phyloP scores from a whole-genome alignment of 345 rosid species.

The Angophora floribunda region DNA sequence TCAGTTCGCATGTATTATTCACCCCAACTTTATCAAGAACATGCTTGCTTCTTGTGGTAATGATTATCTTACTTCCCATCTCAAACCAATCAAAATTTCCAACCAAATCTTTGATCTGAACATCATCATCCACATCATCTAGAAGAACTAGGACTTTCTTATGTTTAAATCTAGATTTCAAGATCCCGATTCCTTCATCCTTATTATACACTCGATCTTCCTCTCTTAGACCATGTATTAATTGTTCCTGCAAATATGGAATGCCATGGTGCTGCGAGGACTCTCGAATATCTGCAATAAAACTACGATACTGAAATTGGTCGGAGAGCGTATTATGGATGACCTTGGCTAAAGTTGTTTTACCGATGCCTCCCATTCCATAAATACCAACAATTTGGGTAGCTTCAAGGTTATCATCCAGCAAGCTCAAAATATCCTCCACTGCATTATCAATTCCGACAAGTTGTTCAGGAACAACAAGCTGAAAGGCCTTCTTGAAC shows the following conservation, averaged over 20 bases:
- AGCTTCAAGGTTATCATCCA: background rate
- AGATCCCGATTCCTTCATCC: background rate
- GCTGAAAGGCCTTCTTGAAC: background rate
- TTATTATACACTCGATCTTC: rapidly evolving
- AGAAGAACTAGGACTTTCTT: background rate
- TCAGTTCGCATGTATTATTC: background rate
- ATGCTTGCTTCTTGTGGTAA: background rate
- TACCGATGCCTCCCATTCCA: background rate
- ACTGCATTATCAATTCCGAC: background rate
- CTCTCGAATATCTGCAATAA: background rate
- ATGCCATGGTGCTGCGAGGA: background rate
- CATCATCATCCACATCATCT: background rate
- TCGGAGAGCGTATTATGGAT: background rate
- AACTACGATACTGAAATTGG: background rate
- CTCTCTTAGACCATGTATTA: background rate
- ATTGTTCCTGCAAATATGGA: background rate
- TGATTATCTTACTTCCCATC: background rate
- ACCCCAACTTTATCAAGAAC: background rate
- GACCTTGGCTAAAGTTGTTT: background rate
- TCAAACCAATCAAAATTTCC: background rate
- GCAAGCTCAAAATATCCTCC: background rate
- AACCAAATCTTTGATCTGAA: background rate
- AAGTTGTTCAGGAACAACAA: background rate
- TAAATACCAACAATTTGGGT: background rate
- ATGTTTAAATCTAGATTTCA: background rate